Percentiles rank a stretch among this genome's conserved stretches.
These are phyloP conservation scores for Neoboletus subvelutipes DNA, from an alignment of 768 basidiomycete genomes.

Conservation along the genomic window DNA sequence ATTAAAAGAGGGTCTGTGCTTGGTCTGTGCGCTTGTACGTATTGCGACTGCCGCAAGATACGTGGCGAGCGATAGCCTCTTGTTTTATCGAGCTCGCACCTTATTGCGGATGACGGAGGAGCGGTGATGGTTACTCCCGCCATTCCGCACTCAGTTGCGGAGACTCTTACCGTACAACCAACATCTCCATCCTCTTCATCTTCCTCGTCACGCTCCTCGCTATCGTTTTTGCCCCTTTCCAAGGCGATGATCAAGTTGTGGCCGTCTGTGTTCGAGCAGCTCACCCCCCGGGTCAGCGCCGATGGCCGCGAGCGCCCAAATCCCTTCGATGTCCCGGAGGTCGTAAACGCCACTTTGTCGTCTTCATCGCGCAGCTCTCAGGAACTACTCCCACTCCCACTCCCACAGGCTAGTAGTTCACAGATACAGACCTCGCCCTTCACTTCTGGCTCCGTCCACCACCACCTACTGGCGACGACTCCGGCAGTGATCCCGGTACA, in stretches of 20 bases:
- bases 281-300: constrained; percentile 55
- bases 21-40: constrained; percentile 15
- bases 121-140: constrained; percentile 7
- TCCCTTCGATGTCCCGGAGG: constrained; percentile 57
- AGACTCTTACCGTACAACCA: constrained; percentile 10
- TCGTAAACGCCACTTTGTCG: constrained; percentile 27
- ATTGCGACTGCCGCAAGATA: not conserved
- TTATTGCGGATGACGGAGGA: constrained; percentile 9
- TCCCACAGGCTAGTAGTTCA: constrained; percentile 2
- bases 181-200: constrained; percentile 7
- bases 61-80: not conserved
- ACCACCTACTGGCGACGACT: constrained; percentile 31
- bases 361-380: constrained; percentile 20
- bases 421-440: constrained; percentile 16
- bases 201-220: constrained; percentile 20
- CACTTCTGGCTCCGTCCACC: constrained; percentile 22
- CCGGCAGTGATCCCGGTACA: constrained; percentile 24
- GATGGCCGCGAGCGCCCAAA: constrained; percentile 49
- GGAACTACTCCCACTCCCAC: not conserved
- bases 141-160: constrained; percentile 15
- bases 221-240: constrained; percentile 26
- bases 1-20: constrained; percentile 12
- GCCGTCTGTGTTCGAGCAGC: constrained; percentile 54
- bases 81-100: constrained; percentile 1
- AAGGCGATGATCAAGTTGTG: constrained; percentile 67